Conservation (phyloP, 225 moss, liverwort and hornwort species). For the Bryoerythrophyllum caledonicum region DNA sequence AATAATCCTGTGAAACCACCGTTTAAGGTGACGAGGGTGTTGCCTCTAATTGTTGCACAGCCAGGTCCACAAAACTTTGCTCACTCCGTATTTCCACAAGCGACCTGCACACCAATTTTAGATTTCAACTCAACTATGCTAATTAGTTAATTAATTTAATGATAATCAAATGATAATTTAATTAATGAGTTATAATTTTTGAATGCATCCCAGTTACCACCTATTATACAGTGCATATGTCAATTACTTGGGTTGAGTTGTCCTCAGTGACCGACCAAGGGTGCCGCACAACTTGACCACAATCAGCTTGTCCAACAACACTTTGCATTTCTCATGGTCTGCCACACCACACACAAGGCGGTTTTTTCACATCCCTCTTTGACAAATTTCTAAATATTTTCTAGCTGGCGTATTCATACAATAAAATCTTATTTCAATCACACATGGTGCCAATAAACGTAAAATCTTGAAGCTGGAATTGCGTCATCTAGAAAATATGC, state of each 20-base stretch:
- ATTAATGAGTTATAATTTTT: background rate
- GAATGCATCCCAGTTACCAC: background rate
- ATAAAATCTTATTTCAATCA: no score
- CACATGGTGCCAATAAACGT: no score
- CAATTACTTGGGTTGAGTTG: slow-evolving; percentile 51
- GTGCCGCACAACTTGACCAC: slow-evolving; percentile 54
- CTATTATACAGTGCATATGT: background rate
- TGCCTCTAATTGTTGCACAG: slow-evolving; percentile 60
- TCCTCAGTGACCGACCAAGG: slow-evolving; percentile 56
- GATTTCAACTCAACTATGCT: background rate
- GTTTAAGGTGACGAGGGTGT: background rate
- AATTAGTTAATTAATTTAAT: no score
- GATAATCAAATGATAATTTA: no score
- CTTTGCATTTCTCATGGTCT: slow-evolving; percentile 52
- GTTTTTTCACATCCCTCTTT: no score
- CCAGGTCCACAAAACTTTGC: slow-evolving; percentile 44
- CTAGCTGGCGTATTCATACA: no score
- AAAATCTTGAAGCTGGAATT: no score
- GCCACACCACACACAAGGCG: background rate
- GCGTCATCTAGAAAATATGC: no score
- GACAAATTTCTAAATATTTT: no score
- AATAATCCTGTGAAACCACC: slow-evolving; percentile 2
- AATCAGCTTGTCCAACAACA: slow-evolving; percentile 50
- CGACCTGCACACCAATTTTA: slow-evolving; percentile 40
- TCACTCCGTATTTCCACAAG: slow-evolving; percentile 43